Evolutionary conservation across 2,329 filamentous ascomycete genomes (phyloP), one percentile per base, ranked within the genome.

Genomic region (Neodidymelliopsis sp.): DNA sequence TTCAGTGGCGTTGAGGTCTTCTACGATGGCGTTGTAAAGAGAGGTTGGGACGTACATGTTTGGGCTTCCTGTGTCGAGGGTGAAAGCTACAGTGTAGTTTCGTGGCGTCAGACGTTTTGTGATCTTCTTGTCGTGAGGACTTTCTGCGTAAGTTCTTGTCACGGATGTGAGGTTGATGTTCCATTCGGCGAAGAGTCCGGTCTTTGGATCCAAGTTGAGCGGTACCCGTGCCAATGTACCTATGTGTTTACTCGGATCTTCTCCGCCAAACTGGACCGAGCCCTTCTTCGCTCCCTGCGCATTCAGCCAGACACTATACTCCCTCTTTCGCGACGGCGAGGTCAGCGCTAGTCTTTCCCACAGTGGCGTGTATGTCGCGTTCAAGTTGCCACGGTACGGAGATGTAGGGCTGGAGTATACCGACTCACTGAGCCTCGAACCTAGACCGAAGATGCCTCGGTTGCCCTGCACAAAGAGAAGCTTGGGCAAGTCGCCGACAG

Each of bases 21-120:
- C 33, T 13, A 49, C 41, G 13, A 56, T 45, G 10, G 37, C 27
- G 8, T 45, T 27, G 36, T 56, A 58, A 2, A 60, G 29, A 9
- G 25, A 6, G 8, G 45, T 44, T 3, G 55, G 57, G 3, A 60
- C 30, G 28, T 60, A 60, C 49, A 60, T 56, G 25, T 58, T 56
- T 4, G 55, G 57, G 18, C 47, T 44, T 7, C 47, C 57, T 3
- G 52, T 51, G 31, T 60, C 57, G 31, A 58, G 25, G 6, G 41
- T 44, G 13, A 30, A 15, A 33, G 29, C 33, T 2, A 51, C 23
- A 4, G 18, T 52, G 5, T 43, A 46, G 9, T 23, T 19, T 7
- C 10, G 7, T 3, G 25, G 9, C 2, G 45, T 48, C 20, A 45
- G 20, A 2, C 15, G 33, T 19, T 16, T 27, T 9, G 11, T 2